Evolutionary conservation across 768 basidiomycete species (phyloP), one percentile per base, ranked within the genome.

Genomic region (Galerina sulciceps): DNA sequence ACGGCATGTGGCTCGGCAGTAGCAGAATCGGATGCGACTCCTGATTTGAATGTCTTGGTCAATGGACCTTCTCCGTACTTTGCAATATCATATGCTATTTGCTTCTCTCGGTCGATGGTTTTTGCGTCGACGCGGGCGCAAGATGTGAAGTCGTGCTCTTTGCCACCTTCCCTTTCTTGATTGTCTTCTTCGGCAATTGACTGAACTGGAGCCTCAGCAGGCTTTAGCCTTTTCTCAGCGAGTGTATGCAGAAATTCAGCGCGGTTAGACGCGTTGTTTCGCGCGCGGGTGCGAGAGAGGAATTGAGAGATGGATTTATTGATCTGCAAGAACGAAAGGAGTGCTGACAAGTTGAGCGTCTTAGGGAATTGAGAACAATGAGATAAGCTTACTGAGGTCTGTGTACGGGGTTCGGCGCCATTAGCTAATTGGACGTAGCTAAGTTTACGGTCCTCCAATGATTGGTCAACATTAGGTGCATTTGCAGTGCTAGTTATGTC

Each of bases 41-140:
- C 42, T 15, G 23, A n/a, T 36, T 63, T 63, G 43, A 60, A 65
- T 0, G 87, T 91, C 64, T 85, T 79, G 31, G 83, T 79, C 42
- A 94, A 75, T 1, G 91, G 90, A 0, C 91, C 91, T 37, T 90
- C 89, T 53, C 86, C 87, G 60, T 93, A 92, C 72, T 86, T 91
- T n/a, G 88, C 88, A 60, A 94, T 89, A 69, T 94, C 92, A 62
- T 93, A 93, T 69, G 90, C 90, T 80, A 93, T 91, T 66, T 93
- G 92, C 1, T 84, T 75, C 55, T 91, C 89, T 38, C 92, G 77
- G 69, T 93, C 84, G 34, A 91, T 73, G 0, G 81, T 75, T 67
- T 85, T 90, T 36, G 90, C 87, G 58, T 92, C 89, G 3, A 84
- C 82, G 9, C 91, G 85, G 11, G 91, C 91, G 64, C 91, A 93